A percentile compares a stretch with the other conserved stretches of the same genome.
phyloP scores from a whole-genome alignment of 2,329 filamentous ascomycete species.

The Aspergillus puulaauensis region DNA sequence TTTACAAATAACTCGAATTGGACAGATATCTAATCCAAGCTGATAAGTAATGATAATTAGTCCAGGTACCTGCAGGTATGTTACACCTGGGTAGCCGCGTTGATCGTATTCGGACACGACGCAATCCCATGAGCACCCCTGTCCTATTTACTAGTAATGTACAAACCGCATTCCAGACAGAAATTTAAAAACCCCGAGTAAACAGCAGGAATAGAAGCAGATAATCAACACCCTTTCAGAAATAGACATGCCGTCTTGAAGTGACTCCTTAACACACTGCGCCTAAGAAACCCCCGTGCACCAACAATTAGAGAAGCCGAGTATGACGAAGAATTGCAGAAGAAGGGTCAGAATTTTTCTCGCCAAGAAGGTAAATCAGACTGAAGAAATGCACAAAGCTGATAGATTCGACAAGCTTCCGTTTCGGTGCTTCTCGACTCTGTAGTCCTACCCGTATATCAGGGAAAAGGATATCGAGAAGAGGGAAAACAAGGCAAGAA shows the following conservation, averaged over 20 bases:
- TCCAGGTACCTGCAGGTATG: too few relatives aligned
- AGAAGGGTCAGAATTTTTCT: neutral
- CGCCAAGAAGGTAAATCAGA: neutral
- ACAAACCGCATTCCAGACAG: neutral
- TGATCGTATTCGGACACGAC: too few relatives aligned
- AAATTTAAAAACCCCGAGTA: neutral
- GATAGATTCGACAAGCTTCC: neutral
- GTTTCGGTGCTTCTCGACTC: neutral
- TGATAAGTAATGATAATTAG: too few relatives aligned
- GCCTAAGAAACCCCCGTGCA: constrained; percentile 9
- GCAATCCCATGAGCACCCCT: too few relatives aligned
- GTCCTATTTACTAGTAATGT: neutral
- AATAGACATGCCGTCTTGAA: neutral
- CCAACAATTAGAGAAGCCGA: neutral
- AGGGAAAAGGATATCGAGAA: constrained; percentile 3
- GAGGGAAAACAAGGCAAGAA: neutral
- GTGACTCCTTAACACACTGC: constrained; percentile 15
- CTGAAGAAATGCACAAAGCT: neutral
- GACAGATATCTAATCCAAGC: too few relatives aligned
- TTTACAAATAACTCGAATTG: too few relatives aligned
- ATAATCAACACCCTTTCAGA: neutral
- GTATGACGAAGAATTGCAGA: neutral
- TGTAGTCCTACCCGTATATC: neutral
- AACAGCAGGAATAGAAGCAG: neutral
- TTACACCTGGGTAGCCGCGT: too few relatives aligned